Percentiles rank a stretch among this genome's conserved stretches.
phyloP scores from a whole-genome alignment of 2,329 filamentous ascomycete species.

The Microsporum ferrugineum region DNA sequence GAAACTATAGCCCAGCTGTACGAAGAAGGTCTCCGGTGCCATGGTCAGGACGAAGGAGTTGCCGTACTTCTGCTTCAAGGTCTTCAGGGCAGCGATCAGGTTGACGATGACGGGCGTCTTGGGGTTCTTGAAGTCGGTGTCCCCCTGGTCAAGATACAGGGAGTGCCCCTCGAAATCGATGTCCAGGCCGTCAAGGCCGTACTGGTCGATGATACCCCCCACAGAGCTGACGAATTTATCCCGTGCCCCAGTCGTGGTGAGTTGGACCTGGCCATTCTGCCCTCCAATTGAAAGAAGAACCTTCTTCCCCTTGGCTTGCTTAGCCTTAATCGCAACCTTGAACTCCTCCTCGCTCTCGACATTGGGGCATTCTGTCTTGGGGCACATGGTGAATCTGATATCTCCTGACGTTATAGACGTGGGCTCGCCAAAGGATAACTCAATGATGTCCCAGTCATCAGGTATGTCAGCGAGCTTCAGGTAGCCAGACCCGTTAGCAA shows the following conservation, averaged over 20 bases:
- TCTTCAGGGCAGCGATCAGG: constrained; percentile 2
- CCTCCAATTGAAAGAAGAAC: constrained; percentile 6
- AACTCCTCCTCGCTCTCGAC: constrained; percentile 8
- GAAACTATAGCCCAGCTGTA: constrained; percentile 4
- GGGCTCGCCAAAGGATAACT: constrained; percentile 6
- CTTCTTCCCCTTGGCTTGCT: constrained; percentile 7
- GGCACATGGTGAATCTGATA: constrained; percentile 2
- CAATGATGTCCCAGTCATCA: constrained; percentile 7
- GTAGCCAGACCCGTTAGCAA: constrained; percentile 8
- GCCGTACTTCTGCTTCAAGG: constrained; percentile 5
- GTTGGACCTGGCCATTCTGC: constrained; percentile 8
- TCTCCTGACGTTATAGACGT: constrained; percentile 7
- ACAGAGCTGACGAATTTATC: constrained; percentile 7
- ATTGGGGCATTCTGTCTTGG: constrained; percentile 5
- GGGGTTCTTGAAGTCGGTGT: constrained; percentile 6
- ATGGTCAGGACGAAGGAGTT: constrained; percentile 6
- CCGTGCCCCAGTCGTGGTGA: not conserved
- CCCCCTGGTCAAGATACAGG: constrained; percentile 4
- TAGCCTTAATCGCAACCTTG: constrained; percentile 5
- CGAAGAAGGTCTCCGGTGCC: constrained; percentile 8
- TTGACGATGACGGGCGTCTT: constrained; percentile 7
- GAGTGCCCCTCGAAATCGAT: constrained; percentile 8
- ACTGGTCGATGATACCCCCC: constrained; percentile 5
- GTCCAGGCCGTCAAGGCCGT: constrained; percentile 4
- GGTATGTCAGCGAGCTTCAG: constrained; percentile 3